A percentile compares a stretch with the other conserved stretches of the same genome.
Conservation (phyloP, 164 flowering plant genomes). For the Stephania japonica region DNA sequence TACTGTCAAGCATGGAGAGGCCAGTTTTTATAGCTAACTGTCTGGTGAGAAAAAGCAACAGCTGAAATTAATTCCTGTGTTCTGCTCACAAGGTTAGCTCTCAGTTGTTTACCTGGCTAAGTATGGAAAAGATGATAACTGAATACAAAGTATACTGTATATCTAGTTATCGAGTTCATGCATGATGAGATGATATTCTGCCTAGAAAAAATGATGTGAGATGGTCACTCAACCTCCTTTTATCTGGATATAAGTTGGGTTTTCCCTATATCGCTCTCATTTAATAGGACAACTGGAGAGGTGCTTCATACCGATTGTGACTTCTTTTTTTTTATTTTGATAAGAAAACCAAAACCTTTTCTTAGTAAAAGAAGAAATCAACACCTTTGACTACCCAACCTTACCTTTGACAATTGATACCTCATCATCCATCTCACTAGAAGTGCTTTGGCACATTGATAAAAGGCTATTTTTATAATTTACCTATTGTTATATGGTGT, state of each 20-base stretch:
- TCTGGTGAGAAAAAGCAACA: background rate
- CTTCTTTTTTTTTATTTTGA: background rate
- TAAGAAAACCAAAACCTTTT: no score
- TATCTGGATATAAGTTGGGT: background rate
- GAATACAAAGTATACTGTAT: background rate
- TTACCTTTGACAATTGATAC: no score
- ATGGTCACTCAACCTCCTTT: background rate
- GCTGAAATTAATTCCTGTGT: conserved; percentile 10
- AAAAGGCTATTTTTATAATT: conserved; percentile 1
- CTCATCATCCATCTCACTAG: no score
- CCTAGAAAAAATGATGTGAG: background rate
- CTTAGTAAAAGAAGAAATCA: no score
- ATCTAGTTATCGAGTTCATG: background rate
- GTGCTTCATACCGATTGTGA: background rate
- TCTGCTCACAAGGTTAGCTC: conserved; percentile 5
- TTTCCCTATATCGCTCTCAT: background rate
- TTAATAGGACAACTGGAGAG: background rate
- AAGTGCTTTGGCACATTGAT: background rate
- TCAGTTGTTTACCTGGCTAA: background rate
- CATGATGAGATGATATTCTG: background rate
- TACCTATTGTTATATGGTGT: background rate
- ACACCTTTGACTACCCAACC: no score
- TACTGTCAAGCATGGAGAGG: conserved; percentile 9
- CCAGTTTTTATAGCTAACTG: background rate
- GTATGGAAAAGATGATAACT: background rate